Base-by-base conservation (phyloP, 2,329 filamentous ascomycete genomes). In the Fusarium sp. region DNA sequence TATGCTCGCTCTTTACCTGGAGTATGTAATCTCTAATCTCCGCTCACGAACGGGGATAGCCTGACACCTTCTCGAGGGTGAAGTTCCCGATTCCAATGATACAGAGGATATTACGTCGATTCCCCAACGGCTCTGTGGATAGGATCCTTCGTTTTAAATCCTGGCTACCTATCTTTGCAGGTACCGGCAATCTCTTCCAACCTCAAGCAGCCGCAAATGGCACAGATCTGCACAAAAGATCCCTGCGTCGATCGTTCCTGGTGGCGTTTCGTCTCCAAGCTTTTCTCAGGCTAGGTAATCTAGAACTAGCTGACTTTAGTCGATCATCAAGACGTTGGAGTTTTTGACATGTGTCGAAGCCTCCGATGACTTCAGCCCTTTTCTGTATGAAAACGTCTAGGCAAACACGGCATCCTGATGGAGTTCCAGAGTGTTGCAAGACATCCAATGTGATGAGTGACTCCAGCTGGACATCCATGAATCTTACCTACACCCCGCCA, bases 241-340 rank as follows among this genome's bases (percentile, higher is more conserved):
- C 74, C 74, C 69, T 74, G 74, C 51, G 74, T 63, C 67, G 74
- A 76, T 76, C 74, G 71, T 70, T 63, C 65, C 53, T 64, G 63
- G 74, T 76, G 74, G 74, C 74, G 73, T 68, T 64, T 67, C 45
- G 50, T 56, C 60, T 50, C 61, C 60, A 73, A 70, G 64, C 66
- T 49, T 47, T 25, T 30, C 61, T 60, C 55, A 64, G 46, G 60
- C 46, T 60, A 52, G 34, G 46, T 43, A 43, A 53, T 47, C 63
- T 53, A 54, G 50, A 44, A 46, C 63, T 54, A 54, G 50, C 63
- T 46, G 22, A 55, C 42, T 66, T 49, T 56, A 54, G 63, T 70
- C 52, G 50, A 53, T 55, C 55, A 45, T 63, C 42, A 59, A 53
- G 65, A 70, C 47, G 66, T 67, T 64, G 32, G 43, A 52, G 50